A percentile compares a stretch with the other conserved stretches of the same genome.
Evolutionary conservation across 2,329 filamentous ascomycete genomes (phyloP).

Genomic region (Rutstroemia sp.): DNA sequence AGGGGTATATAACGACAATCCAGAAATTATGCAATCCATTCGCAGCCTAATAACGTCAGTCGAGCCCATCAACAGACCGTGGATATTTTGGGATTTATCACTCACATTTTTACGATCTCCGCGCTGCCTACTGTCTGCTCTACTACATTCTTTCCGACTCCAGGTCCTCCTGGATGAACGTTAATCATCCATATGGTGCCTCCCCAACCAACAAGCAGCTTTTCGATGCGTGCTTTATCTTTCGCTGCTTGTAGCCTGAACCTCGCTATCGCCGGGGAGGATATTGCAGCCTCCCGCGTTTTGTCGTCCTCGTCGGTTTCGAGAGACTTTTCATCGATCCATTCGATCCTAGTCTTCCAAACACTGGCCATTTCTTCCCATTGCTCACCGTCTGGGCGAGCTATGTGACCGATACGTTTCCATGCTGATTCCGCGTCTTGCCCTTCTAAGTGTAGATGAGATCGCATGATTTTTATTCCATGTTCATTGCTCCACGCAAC

Average conservation of each 20-base stretch:
- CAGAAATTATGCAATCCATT: slow-evolving; percentile 96
- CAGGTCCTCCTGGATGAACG: slow-evolving; percentile 68
- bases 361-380: slow-evolving; percentile 97
- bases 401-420: slow-evolving; percentile 90
- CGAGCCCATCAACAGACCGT: not conserved
- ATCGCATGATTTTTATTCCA: slow-evolving; percentile 96
- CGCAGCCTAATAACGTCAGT: slow-evolving; percentile 56
- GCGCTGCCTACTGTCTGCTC: slow-evolving; percentile 71
- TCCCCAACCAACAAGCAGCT: slow-evolving; percentile 90
- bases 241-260: slow-evolving; percentile 43
- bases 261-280: slow-evolving; percentile 41
- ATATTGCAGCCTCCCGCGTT: slow-evolving; percentile 20
- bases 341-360: slow-evolving; percentile 88
- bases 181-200: slow-evolving; percentile 94
- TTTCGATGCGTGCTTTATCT: slow-evolving; percentile 53
- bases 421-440: slow-evolving; percentile 76
- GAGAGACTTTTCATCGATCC: slow-evolving; percentile 81
- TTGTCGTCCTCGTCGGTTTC: slow-evolving; percentile 59
- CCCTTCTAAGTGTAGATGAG: slow-evolving; percentile 71
- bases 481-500: slow-evolving; percentile 95
- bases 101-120: slow-evolving; percentile 88
- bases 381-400: slow-evolving; percentile 74
- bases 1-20: slow-evolving; percentile 92
- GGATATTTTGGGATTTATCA: slow-evolving; percentile 19
- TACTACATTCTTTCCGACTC: slow-evolving; percentile 57